phyloP scores from a whole-genome alignment of 2,329 filamentous ascomycete genomes.

The Madurella mycetomatis region DNA sequence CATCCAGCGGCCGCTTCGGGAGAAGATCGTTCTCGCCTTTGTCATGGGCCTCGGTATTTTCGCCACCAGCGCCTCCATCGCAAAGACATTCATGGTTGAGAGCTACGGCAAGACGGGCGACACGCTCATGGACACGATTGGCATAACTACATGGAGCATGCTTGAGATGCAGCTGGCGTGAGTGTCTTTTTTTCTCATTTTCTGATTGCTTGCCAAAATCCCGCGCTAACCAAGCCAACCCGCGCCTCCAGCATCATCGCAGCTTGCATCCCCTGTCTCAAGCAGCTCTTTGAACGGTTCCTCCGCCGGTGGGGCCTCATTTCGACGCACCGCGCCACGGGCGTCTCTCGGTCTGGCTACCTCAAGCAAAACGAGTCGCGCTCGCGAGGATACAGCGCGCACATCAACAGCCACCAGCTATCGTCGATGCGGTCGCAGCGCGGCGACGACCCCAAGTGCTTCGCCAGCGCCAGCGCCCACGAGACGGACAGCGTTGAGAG shows the following conservation, averaged over 20 bases:
- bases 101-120: conserved; percentile 21
- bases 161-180: conserved; percentile 19
- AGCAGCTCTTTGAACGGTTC: conserved; percentile 15
- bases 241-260: conserved; percentile 13
- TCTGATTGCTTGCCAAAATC: no score
- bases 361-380: conserved; percentile 1
- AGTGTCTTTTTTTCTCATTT: no score
- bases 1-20: conserved; percentile 19
- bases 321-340: background rate
- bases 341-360: background rate
- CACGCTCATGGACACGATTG: conserved; percentile 16
- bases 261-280: conserved; percentile 17
- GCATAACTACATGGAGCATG: conserved; percentile 17
- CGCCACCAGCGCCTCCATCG: conserved; percentile 17
- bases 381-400: background rate
- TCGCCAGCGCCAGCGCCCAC: background rate
- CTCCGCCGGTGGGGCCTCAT: conserved; percentile 14
- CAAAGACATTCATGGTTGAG: conserved; percentile 14
- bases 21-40: conserved; percentile 18
- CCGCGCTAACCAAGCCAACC: background rate
- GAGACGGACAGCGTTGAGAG: conserved; percentile 7
- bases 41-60: conserved; percentile 22
- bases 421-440: conserved; percentile 1
- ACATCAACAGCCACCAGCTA: conserved; percentile 8
- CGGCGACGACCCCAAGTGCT: conserved; percentile 1